Evolutionary conservation across 768 basidiomycete genomes (phyloP).

Genomic region (Naganishia kalamii): DNA sequence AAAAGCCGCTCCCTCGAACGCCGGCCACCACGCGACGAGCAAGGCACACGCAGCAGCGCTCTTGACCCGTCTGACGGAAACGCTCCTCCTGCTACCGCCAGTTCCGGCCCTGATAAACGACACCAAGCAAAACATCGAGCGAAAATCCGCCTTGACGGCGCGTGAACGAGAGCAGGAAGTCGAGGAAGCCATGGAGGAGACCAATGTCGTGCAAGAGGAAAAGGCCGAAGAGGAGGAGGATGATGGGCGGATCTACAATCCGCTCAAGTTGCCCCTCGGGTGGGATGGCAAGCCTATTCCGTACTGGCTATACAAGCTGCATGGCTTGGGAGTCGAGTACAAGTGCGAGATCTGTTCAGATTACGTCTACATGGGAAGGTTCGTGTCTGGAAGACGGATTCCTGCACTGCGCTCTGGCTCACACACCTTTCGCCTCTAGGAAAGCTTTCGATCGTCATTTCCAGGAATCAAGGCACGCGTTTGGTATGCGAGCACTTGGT

Average conservation of each 20-base stretch:
- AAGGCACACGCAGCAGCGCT: constrained; percentile 54
- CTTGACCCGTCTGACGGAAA: constrained; percentile 63
- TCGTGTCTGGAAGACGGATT: constrained; percentile 29
- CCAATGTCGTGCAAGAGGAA: constrained; percentile 39
- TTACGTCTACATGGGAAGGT: constrained; percentile 94
- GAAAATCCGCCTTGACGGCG: constrained; percentile 92
- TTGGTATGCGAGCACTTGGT: constrained; percentile 94
- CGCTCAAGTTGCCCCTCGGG: constrained; percentile 87
- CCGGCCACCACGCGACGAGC: constrained; percentile 23
- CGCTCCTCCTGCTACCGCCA: constrained; percentile 56
- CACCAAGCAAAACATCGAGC: constrained; percentile 92
- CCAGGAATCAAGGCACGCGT: constrained; percentile 90
- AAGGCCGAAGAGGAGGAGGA: constrained; percentile 67
- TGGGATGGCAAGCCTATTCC: constrained; percentile 99
- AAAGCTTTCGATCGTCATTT: constrained; percentile 41
- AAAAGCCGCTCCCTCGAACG: constrained; percentile 52
- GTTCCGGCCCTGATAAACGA: constrained; percentile 69
- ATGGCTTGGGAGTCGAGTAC: constrained; percentile 96
- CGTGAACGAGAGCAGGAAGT: constrained; percentile 79
- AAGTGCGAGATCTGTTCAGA: constrained; percentile 96
- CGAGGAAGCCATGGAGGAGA: constrained; percentile 57
- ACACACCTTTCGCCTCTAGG: constrained; percentile 21
- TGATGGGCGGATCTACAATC: constrained; percentile 95
- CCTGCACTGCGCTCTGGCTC: neutral
- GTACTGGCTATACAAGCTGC: constrained; percentile 96